A percentile compares a stretch with the other conserved stretches of the same genome.
Evolutionary conservation across 306 rosid species (phyloP).

Genomic region (Trichosanthes cucumerina): DNA sequence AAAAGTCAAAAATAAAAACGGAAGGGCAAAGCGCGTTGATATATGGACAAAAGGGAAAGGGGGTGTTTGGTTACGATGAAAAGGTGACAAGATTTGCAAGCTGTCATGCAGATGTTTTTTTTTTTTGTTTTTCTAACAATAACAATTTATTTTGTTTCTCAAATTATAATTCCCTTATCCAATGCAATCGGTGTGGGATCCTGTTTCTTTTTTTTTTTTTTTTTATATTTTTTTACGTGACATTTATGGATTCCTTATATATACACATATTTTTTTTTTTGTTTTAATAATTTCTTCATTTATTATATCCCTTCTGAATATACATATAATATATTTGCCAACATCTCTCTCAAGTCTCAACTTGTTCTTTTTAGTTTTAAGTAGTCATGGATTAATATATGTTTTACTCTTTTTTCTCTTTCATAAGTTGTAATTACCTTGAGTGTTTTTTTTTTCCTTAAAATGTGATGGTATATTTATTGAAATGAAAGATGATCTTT

Average conservation of each 20-base stretch:
- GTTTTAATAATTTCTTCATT: too few species aligned
- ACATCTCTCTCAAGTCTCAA: too few species aligned
- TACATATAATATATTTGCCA: too few species aligned
- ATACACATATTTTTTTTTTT: too few species aligned
- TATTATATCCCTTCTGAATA: too few species aligned
- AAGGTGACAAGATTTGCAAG: conserved; percentile 11
- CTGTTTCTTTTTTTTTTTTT: background rate
- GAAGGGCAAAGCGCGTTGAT: background rate
- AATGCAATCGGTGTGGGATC: conserved; percentile 12
- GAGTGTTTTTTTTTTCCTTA: too few species aligned
- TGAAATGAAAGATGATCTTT: background rate
- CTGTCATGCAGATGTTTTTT: conserved; percentile 7
- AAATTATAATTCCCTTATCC: conserved; percentile 1
- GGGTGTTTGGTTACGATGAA: background rate
- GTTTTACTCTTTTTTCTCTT: too few species aligned
- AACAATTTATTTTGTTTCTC: background rate
- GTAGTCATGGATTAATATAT: too few species aligned
- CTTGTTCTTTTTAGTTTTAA: too few species aligned
- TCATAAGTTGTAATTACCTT: background rate
- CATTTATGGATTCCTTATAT: background rate
- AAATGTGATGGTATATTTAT: background rate
- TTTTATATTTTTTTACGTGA: background rate
- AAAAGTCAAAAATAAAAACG: background rate
- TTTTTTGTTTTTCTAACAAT: background rate
- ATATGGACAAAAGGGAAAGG: background rate